These are phyloP conservation scores for Phytopythium litorale DNA, from an alignment of 352 stramenopile genomes.

Conservation along the genomic window DNA sequence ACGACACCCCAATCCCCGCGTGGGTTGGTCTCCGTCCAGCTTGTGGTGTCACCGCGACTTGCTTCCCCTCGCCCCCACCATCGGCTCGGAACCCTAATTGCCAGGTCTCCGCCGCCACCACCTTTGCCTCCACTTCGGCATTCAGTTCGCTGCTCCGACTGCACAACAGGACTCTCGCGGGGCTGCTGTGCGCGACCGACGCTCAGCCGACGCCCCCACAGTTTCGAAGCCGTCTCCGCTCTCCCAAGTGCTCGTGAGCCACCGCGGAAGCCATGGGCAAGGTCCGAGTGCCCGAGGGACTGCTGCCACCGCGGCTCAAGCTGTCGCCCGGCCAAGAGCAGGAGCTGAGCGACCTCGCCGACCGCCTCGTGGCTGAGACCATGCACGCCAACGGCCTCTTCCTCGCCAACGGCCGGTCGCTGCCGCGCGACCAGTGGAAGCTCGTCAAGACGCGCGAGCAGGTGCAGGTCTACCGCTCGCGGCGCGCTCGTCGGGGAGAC, in stretches of 20 bases:
- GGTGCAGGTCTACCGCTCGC: constrained; percentile 52
- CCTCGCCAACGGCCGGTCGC: constrained; percentile 28
- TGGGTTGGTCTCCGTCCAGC: too few relatives aligned
- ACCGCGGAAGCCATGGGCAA: constrained; percentile 10
- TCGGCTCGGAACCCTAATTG: background rate
- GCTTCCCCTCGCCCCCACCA: background rate
- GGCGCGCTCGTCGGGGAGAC: constrained; percentile 19
- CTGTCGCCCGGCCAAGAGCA: constrained; percentile 34
- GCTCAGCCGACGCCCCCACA: background rate
- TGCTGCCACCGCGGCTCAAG: constrained; percentile 20
- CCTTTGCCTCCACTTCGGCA: background rate
- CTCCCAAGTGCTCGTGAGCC: background rate
- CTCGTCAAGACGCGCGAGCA: constrained; percentile 48
- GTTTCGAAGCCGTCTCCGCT: background rate
- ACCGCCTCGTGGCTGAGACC: constrained; percentile 53
- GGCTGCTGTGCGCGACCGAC: background rate
- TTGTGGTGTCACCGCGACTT: too few relatives aligned
- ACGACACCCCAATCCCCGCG: background rate
- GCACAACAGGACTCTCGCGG: background rate
- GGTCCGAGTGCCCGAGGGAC: constrained; percentile 17
- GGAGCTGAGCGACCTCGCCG: constrained; percentile 36
- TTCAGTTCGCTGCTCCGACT: background rate
- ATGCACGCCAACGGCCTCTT: constrained; percentile 49
- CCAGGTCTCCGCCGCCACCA: background rate
- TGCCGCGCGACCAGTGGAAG: constrained; percentile 47